Evolutionary conservation across 2,329 filamentous ascomycete genomes (phyloP).

Genomic region (Trichoderma sp.): DNA sequence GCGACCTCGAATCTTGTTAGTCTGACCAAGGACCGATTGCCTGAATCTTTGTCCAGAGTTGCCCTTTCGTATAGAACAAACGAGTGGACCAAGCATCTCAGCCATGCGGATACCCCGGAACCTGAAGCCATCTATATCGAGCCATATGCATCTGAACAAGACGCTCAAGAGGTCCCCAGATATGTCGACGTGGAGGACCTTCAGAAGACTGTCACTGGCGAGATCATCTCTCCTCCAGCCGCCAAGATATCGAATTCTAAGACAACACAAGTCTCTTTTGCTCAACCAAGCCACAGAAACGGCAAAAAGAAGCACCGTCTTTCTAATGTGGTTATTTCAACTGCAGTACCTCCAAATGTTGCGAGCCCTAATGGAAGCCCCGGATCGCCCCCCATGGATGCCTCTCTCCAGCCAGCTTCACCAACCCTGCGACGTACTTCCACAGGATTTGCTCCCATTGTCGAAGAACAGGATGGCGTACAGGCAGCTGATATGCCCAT

Average conservation of each 20-base stretch:
- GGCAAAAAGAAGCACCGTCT: neutral
- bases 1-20: constrained; percentile 46
- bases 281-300: constrained; percentile 19
- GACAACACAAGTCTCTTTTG: constrained; percentile 29
- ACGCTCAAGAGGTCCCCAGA: constrained; percentile 51
- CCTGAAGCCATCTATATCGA: constrained; percentile 60
- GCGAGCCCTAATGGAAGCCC: constrained; percentile 27
- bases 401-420: constrained; percentile 27
- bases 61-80: constrained; percentile 86
- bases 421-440: constrained; percentile 32
- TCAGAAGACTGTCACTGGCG: constrained; percentile 61
- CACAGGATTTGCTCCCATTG: constrained; percentile 43
- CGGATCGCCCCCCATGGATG: constrained; percentile 25
- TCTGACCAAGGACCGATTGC: constrained; percentile 64
- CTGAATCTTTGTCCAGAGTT: constrained; percentile 71
- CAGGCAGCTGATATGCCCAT: constrained; percentile 23
- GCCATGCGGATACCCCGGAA: constrained; percentile 71
- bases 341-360: neutral
- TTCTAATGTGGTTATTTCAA: neutral
- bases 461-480: constrained; percentile 41
- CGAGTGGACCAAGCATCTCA: constrained; percentile 93
- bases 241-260: constrained; percentile 35
- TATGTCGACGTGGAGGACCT: constrained; percentile 67
- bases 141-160: constrained; percentile 31
- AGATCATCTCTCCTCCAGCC: constrained; percentile 40